Evolutionary conservation across 2,329 filamentous ascomycete species (phyloP).

Genomic region (Colletotrichum melonis): DNA sequence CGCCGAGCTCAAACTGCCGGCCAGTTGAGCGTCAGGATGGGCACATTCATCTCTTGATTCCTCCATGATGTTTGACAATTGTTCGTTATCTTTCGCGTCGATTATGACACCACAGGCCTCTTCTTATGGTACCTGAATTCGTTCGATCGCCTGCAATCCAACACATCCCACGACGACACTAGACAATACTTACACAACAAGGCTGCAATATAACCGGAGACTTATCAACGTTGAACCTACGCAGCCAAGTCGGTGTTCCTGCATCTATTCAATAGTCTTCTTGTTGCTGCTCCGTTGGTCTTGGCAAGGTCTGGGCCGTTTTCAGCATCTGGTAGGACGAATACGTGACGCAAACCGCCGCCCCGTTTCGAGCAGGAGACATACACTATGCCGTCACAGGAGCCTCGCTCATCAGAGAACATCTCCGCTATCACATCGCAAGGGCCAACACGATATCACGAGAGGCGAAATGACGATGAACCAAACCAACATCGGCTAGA

Average conservation of each 20-base stretch:
- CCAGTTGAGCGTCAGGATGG: neutral
- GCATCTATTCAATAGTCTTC: neutral
- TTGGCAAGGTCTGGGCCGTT: neutral
- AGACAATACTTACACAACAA: conserved; percentile 5
- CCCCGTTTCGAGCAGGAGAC: neutral
- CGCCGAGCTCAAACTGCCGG: neutral
- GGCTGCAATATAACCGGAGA: neutral
- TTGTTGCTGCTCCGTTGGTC: neutral
- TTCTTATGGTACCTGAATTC: neutral
- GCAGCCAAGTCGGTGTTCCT: neutral
- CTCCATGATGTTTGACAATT: neutral
- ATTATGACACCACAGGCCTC: neutral
- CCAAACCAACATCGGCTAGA: neutral
- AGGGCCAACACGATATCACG: neutral
- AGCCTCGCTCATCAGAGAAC: neutral
- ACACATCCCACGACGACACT: neutral
- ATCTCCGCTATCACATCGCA: neutral
- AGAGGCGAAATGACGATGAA: neutral
- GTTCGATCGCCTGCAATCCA: neutral
- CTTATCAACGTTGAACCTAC: neutral
- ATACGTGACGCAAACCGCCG: too few species aligned
- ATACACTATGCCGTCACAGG: neutral
- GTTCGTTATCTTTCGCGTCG: neutral
- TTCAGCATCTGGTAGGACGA: neutral
- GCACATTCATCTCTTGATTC: neutral